Evolutionary conservation across 345 rosid species (phyloP), one percentile per base, ranked within the genome.

Genomic region (Microthlaspi erraticum): DNA sequence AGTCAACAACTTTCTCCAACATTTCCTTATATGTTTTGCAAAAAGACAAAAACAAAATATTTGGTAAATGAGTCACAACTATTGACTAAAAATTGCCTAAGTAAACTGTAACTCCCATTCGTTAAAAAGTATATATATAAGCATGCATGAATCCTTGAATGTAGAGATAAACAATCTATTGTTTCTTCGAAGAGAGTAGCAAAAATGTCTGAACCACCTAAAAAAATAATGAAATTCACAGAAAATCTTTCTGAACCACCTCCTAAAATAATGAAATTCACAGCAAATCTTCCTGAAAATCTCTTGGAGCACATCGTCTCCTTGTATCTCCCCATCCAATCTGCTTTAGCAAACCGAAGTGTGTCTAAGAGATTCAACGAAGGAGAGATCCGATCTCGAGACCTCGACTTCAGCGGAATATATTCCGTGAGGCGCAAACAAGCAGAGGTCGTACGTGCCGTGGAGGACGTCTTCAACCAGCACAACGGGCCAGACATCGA

Each of bases 341-440:
- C 33, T 3, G n/a, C 33, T 37, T 2, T 56, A 56, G 20, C 1
- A 55, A 46, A 12, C 8, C 71, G 37, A 17, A 0, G 7, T 3
- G 5, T 73, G 13, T 73, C 71, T 9, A 56, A 29, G 48, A 2
- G 0, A 4, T 64, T 64, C 38, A 7, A 1, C 0, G 2, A 48
- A 0, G 26, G 45, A 1, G 2, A 4, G 3, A 48, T 64, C 9
- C 20, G 9, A 14, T 73, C 66, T 2, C 18, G 9, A 7, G 7
- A 65, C 7, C 59, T 73, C 2, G 59, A 64, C 38, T 73, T 73
- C 43, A 39, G 52, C 10, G 7, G n/a, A 2, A 17, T 17, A 17
- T 18, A 2, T 12, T 64, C 51, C 5, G 1, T 1, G 31, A 55
- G 71, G 18, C 58, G 58, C 2, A 56, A 10, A 0, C 29, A 65